Evolutionary conservation across 2,329 filamentous ascomycete species (phyloP), one percentile per base, ranked within the genome.

Genomic region (Colletotrichum brevisporum): DNA sequence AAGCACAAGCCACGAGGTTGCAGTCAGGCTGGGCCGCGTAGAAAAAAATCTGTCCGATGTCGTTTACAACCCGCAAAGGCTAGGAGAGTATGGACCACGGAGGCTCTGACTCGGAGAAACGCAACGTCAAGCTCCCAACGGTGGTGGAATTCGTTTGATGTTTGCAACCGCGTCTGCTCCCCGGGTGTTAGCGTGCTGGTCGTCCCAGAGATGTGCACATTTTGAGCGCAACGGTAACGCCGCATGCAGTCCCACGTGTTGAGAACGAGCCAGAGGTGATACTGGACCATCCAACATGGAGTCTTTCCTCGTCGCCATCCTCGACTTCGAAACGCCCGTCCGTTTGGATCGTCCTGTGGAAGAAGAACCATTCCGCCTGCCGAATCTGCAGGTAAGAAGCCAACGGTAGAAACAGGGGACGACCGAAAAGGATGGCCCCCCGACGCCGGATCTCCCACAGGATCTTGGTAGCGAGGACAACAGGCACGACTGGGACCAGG

Each of bases 21-120:
- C 55, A 66, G 55, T 26, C 24, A 24, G 27, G 50, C n/a, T 51
- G 50, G 54, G 24, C 41, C 48, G 16, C n/a, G 58, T 41, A 36
- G 53, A 56, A 8, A 24, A 66, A 60, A 53, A 45, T 53, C 41
- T 60, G 55, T n/a, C 55, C 55, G 54, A 52, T 52, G 48, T 56
- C 31, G 50, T 54, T 36, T 5, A 24, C n/a, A 45, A 41, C 15
- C 16, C 16, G 41, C 41, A n/a, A 16, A n/a, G 6, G 6, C 13
- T 15, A 15, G 41, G 13, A 43, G 41, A n/a, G 15, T 10, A 24
- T 24, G 21, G 21, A 24, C 21, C 43, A n/a, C 47, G 39, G 55
- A 31, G 43, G 48, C 26, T 48, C 62, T 69, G 66, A 69, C 66
- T 69, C 66, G 66, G 26, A 66, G 18, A 18, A 60, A 56, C 6